phyloP scores from a whole-genome alignment of 139 green algal genomes.

The Auxenochlorella pyrenoidosa region DNA sequence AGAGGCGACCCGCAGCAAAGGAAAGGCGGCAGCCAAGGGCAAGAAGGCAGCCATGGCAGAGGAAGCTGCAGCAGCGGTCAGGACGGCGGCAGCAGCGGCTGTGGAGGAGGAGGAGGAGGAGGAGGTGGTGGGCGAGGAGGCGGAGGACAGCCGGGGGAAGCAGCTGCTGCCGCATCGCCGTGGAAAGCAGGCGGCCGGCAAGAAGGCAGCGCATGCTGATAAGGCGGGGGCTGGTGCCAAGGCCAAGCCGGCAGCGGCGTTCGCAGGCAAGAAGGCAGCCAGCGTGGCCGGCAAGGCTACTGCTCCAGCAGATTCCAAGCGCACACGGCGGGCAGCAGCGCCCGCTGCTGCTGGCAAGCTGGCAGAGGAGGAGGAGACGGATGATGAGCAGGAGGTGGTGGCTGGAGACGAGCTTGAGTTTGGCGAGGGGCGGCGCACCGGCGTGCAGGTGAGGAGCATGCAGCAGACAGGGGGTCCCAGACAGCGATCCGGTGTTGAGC shows the following conservation, averaged over 20 bases:
- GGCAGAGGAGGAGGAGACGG: background rate
- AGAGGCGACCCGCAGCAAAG: background rate
- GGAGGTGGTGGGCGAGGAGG: background rate
- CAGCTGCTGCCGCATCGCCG: background rate
- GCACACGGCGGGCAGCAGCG: background rate
- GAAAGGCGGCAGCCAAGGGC: background rate
- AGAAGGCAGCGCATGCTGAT: background rate
- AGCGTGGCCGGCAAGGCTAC: background rate
- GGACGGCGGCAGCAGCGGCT: background rate
- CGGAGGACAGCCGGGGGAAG: background rate
- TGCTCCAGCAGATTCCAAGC: background rate
- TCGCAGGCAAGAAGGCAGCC: background rate
- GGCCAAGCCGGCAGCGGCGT: background rate
- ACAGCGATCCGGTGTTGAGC: no score
- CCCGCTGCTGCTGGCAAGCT: conserved; percentile 6
- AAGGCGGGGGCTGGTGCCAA: background rate
- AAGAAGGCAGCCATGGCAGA: background rate
- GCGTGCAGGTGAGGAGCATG: no score
- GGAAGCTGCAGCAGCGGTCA: no score
- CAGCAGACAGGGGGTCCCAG: background rate
- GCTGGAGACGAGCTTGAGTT: background rate
- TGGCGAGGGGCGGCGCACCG: background rate
- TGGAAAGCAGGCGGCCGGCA: background rate
- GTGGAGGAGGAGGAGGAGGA: background rate
- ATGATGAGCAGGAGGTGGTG: background rate